Evolutionary conservation across 2,329 filamentous ascomycete species (phyloP), one percentile per base, ranked within the genome.

Genomic region (Huntiella moniliformis): DNA sequence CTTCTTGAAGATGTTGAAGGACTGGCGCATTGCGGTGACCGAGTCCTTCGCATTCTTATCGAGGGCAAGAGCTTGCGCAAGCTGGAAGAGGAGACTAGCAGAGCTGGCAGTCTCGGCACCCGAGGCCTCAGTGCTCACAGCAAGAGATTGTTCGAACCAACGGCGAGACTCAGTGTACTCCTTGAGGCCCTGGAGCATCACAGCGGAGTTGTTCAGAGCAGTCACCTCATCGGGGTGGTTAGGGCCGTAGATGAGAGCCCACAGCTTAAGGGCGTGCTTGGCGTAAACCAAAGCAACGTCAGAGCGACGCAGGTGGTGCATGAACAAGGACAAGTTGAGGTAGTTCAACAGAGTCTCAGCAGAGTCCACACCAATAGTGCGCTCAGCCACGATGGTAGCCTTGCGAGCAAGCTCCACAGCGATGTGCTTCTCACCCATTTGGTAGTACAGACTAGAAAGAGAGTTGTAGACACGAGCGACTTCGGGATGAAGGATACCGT

Each of bases 141-240:
- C 72, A 44, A 96, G 75, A 7, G 87, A 92, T 52, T 85, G 81
- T 63, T 96, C 91, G 58, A 98, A 98, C 91, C 91, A 98, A 51
- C 88, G 71, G 44, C 91, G 80, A 39, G 88, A 96, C 63, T 94
- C 85, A 55, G 88, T 80, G 66, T 93, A 98, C 51, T 82, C 79
- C 69, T 96, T 94, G 55, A 95, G 73, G 47, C 86, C 79, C 63
- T 98, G 91, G 49, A 98, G 76, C 91, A 98, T 98, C 50, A 98
- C 91, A 5, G 91, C 91, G 15, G 85, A 88, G 57, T 98, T 98
- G 73, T 96, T 98, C 63, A 96, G 81, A 12, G 91, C 96, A 6
- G 92, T 98, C 63, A 98, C 95, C 6, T 86, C 93, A 64, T 98
- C 91, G 3, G 91, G 91, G 63, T 98, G 91, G 56, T 85, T 82